Conservation (phyloP, 2,329 filamentous ascomycete genomes). For the Blumeria hordei region DNA sequence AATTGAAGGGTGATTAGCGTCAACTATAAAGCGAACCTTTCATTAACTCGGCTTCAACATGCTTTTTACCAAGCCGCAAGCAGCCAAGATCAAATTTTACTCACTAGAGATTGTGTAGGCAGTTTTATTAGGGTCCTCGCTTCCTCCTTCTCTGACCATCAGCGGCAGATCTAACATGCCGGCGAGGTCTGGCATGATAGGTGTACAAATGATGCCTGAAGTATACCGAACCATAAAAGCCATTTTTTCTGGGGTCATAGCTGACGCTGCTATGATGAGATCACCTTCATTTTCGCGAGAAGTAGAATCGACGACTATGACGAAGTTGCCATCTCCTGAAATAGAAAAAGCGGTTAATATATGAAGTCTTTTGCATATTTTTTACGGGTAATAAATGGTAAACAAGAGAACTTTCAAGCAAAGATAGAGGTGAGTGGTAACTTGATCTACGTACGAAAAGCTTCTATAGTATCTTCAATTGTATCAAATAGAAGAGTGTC, state of each 20-base stretch:
- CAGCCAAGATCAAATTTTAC: no score
- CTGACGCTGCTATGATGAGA: slow-evolving; percentile 75
- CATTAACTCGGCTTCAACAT: neutral
- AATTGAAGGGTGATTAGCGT: slow-evolving; percentile 46
- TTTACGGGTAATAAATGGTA: slow-evolving; percentile 1
- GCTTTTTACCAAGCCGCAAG: neutral
- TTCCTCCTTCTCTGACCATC: slow-evolving; percentile 51
- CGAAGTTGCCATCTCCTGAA: slow-evolving; percentile 61
- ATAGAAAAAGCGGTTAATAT: slow-evolving; percentile 3
- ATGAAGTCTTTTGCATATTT: neutral
- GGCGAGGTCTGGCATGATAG: slow-evolving; percentile 46
- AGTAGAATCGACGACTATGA: slow-evolving; percentile 82
- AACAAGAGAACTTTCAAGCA: neutral
- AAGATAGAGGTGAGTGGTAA: neutral
- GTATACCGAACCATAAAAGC: slow-evolving; percentile 87
- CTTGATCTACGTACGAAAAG: slow-evolving; percentile 30
- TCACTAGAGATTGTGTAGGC: slow-evolving; percentile 62
- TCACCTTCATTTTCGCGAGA: slow-evolving; percentile 95
- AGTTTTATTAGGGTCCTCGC: slow-evolving; percentile 65
- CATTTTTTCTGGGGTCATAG: slow-evolving; percentile 72
- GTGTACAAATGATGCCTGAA: slow-evolving; percentile 77
- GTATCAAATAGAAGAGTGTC: slow-evolving; percentile 27
- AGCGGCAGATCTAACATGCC: slow-evolving; percentile 54
- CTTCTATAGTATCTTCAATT: slow-evolving; percentile 38
- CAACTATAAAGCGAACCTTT: slow-evolving; percentile 21